phyloP scores from a whole-genome alignment of 1,284 basidiomycete genomes.

The Schizopora paradoxa region DNA sequence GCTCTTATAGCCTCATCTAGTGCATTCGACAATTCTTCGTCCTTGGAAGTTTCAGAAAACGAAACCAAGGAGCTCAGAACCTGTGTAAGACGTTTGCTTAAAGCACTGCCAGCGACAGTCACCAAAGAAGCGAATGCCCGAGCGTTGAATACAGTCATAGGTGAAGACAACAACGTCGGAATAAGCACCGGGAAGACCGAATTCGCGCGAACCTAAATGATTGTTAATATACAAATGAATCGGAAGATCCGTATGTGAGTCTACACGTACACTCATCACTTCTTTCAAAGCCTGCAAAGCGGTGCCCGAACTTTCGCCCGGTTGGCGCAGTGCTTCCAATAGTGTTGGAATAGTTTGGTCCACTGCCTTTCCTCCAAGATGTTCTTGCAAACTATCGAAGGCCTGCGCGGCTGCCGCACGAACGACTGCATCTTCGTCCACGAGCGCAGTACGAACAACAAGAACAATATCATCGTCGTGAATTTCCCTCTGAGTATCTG shows the following conservation, averaged over 20 bases:
- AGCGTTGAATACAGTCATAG: slow-evolving; percentile 96
- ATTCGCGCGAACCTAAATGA: slow-evolving; percentile 71
- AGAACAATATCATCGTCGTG: slow-evolving; percentile 89
- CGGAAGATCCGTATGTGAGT: background rate
- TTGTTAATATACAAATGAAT: slow-evolving; percentile 8
- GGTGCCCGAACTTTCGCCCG: slow-evolving; percentile 90
- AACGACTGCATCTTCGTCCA: slow-evolving; percentile 86
- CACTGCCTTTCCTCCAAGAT: slow-evolving; percentile 87
- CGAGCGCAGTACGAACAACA: slow-evolving; percentile 80
- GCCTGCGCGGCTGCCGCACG: slow-evolving; percentile 89
- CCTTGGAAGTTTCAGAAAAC: slow-evolving; percentile 57
- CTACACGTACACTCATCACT: slow-evolving; percentile 80
- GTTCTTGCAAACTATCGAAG: slow-evolving; percentile 91
- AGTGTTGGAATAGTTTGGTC: slow-evolving; percentile 96
- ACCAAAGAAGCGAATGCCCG: slow-evolving; percentile 87
- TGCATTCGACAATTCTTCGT: slow-evolving; percentile 68
- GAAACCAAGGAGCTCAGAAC: slow-evolving; percentile 76
- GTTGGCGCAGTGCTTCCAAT: slow-evolving; percentile 87
- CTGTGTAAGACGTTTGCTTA: slow-evolving; percentile 77
- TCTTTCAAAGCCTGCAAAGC: slow-evolving; percentile 90
- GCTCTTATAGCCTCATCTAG: slow-evolving; percentile 73
- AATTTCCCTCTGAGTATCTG: slow-evolving; percentile 81
- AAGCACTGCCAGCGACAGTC: slow-evolving; percentile 85
- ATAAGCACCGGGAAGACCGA: slow-evolving; percentile 99
- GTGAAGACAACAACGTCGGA: slow-evolving; percentile 84